Conservation (phyloP, 1,284 basidiomycete genomes). For the Ceratorhiza oryzae-sativae region DNA sequence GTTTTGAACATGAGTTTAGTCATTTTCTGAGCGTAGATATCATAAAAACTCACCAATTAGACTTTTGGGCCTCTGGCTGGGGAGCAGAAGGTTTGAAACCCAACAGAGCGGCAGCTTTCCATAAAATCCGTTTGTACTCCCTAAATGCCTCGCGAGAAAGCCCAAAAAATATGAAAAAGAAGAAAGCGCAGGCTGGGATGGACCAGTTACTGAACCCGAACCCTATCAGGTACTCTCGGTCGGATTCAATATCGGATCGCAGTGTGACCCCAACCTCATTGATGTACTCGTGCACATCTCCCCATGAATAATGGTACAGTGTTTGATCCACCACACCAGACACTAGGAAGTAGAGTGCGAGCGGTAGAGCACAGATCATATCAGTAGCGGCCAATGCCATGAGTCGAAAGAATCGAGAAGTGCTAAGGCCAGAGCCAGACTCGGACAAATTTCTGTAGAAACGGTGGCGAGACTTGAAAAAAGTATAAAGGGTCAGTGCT, state of each 20-base stretch:
- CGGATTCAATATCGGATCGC: no score
- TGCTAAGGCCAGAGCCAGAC: conserved; percentile 6
- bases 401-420: conserved; percentile 17
- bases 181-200: conserved; percentile 14
- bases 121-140: conserved; percentile 25
- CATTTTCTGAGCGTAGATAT: not conserved
- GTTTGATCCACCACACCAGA: not conserved
- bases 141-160: conserved; percentile 26
- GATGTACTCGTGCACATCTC: conserved; percentile 49
- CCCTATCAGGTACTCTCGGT: not conserved
- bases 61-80: not conserved
- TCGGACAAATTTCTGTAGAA: conserved; percentile 4
- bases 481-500: conserved; percentile 29
- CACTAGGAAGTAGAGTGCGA: not conserved
- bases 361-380: conserved; percentile 11
- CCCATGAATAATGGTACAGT: conserved; percentile 62
- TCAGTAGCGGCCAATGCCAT: conserved; percentile 23
- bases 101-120: not conserved
- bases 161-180: conserved; percentile 42
- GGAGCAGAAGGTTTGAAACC: not conserved
- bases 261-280: not conserved
- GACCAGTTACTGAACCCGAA: conserved; percentile 31
- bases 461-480: conserved; percentile 34
- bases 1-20: no score
- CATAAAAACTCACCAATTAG: not conserved